Percentiles rank a stretch among this genome's conserved stretches.
Evolutionary conservation across 352 stramenopile genomes (phyloP).

Genomic region (Phytophthora podocarpi): DNA sequence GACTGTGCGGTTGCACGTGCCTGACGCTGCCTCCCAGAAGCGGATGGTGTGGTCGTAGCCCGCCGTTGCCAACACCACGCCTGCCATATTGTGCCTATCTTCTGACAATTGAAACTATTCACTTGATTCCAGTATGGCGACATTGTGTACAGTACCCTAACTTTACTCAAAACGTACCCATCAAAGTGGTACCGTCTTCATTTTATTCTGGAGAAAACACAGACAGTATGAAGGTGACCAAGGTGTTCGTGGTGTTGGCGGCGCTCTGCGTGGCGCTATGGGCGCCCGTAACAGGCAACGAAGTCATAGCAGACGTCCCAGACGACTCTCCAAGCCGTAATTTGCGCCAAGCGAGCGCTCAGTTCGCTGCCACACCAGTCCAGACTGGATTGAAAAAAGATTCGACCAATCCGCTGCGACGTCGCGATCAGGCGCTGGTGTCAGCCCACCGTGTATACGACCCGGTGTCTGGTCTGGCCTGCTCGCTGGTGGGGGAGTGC

Average conservation of each 20-base stretch:
- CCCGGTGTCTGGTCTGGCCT: constrained; percentile 61
- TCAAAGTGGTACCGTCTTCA: constrained; percentile 5
- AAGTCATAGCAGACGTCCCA: not conserved
- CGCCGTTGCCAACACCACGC: constrained; percentile 96
- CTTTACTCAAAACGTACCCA: no score
- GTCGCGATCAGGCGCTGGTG: constrained; percentile 29
- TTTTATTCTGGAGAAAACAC: not conserved
- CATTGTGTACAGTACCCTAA: not conserved
- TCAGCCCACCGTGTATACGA: constrained; percentile 67
- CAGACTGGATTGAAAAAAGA: constrained; percentile 12
- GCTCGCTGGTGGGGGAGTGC: constrained; percentile 57
- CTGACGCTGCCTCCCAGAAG: constrained; percentile 97
- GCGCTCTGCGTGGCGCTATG: constrained; percentile 21
- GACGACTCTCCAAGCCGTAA: not conserved
- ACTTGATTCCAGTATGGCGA: not conserved
- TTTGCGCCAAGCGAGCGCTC: constrained; percentile 19
- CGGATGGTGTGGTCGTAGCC: constrained; percentile 98
- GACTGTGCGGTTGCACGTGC: constrained; percentile 95
- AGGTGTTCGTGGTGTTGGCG: constrained; percentile 16
- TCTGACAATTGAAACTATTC: no score
- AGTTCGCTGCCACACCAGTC: constrained; percentile 3
- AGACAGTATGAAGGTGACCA: constrained; percentile 26
- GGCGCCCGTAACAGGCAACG: not conserved
- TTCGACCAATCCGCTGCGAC: constrained; percentile 36
- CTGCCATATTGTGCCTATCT: constrained; percentile 68